Evolutionary conservation across 2,329 filamentous ascomycete genomes (phyloP).

Genomic region (Balansia obtecta): DNA sequence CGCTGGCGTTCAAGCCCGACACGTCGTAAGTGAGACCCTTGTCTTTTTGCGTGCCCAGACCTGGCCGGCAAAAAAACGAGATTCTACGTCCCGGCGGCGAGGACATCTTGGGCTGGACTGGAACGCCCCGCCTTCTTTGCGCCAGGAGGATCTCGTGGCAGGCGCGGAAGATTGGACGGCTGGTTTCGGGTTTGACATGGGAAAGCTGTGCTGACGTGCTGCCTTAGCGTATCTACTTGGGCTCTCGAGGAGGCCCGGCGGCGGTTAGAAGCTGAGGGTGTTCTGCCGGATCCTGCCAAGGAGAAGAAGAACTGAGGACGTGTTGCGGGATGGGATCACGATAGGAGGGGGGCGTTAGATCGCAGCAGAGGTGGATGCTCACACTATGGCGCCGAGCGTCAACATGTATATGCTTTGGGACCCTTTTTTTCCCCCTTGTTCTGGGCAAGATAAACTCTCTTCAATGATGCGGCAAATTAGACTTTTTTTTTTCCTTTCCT

Average conservation of each 20-base stretch:
- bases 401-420: constrained; percentile 21
- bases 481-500: constrained; percentile 11
- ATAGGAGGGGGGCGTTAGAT: constrained; percentile 3
- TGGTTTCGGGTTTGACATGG: neutral
- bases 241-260: constrained; percentile 92
- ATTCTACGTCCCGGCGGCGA: too few relatives aligned
- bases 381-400: constrained; percentile 2
- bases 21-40: constrained; percentile 64
- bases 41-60: neutral
- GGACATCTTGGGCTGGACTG: too few relatives aligned
- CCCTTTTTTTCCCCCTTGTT: constrained; percentile 6
- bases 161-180: neutral
- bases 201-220: neutral
- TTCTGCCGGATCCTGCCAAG: constrained; percentile 58
- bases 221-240: constrained; percentile 89
- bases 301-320: constrained; percentile 38
- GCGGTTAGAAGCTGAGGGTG: constrained; percentile 90
- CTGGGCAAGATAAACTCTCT: constrained; percentile 15
- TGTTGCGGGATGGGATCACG: neutral
- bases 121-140: too few relatives aligned
- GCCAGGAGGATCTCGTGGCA: too few relatives aligned
- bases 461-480: constrained; percentile 20
- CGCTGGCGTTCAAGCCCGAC: constrained; percentile 94
- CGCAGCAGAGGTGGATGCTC: neutral
- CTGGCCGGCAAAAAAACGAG: neutral